A percentile compares a stretch with the other conserved stretches of the same genome.
Evolutionary conservation across 2,329 filamentous ascomycete species (phyloP).

Genomic region (Exutisphaerella laricina): DNA sequence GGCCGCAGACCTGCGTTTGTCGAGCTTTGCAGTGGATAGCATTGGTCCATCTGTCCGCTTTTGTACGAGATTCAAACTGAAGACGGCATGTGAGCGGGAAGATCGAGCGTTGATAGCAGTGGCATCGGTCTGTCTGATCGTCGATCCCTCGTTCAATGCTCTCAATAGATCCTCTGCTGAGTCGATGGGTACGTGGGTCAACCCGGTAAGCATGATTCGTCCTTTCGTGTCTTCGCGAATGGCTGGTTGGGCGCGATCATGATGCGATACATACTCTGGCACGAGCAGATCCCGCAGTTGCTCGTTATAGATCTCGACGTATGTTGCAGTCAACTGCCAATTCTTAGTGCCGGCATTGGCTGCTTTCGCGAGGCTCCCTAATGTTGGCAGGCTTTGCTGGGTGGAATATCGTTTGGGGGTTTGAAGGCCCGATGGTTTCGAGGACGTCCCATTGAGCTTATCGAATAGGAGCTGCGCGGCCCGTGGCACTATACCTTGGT

Average conservation of each 20-base stretch:
- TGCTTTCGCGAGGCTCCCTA: constrained; percentile 39
- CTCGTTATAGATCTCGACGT: constrained; percentile 85
- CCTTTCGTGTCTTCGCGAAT: constrained; percentile 94
- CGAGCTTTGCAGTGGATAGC: constrained; percentile 51
- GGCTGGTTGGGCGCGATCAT: constrained; percentile 72
- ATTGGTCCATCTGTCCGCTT: constrained; percentile 58
- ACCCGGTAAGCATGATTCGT: constrained; percentile 85
- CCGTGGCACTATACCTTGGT: constrained; percentile 86
- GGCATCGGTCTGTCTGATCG: constrained; percentile 91
- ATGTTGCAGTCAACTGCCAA: constrained; percentile 86
- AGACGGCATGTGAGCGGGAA: constrained; percentile 94
- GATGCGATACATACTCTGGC: constrained; percentile 61
- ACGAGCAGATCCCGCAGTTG: constrained; percentile 84
- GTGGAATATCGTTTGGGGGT: constrained; percentile 74
- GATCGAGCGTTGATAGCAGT: constrained; percentile 98
- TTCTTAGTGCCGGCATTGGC: constrained; percentile 56
- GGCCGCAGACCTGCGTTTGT: constrained; percentile 84
- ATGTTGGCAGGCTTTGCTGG: constrained; percentile 45
- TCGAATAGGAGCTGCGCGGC: constrained; percentile 85
- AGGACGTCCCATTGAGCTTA: constrained; percentile 66
- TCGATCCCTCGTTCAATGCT: constrained; percentile 85
- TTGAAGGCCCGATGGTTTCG: constrained; percentile 63
- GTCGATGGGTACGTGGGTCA: constrained; percentile 82
- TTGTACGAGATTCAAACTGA: constrained; percentile 89
- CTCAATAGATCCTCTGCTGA: constrained; percentile 86